Base-by-base conservation (phyloP, 1,284 basidiomycete genomes). In the Cryptococcus sp. region DNA sequence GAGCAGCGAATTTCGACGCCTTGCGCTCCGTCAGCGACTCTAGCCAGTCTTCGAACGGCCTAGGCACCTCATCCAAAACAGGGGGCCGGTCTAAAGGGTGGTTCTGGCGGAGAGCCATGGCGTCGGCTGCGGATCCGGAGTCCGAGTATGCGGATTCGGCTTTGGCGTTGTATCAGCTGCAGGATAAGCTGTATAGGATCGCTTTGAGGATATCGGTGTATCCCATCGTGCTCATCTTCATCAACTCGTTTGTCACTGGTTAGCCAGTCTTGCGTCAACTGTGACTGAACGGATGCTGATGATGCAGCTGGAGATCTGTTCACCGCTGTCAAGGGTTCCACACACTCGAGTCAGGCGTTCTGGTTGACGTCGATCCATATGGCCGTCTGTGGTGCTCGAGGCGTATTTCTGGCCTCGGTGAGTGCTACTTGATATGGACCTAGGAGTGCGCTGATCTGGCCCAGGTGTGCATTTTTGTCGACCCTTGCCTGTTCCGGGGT, bases 191-290 rank as follows among this genome's bases (percentile, higher is more conserved):
- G 26, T 41, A 55, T 23, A 31, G 45, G 25, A 59, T 62, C 19
- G 53, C 62, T 2, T 18, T 62, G 9, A 50, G 55, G 28, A 59
- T 64, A 12, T 52, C 59, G 3, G 35, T 54, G 2, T 64, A 62
- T 45, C 62, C 62, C 2, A 44, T 62, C 2, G 45, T 53, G 2
- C 47, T 64, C 5, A 46, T 57, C 40, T 36, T 64, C 24, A 51
- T 62, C 35, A 64, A 62, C 45, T 45, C 47, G 19, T 34, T 62
- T 33, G 54, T 64, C 14, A 54, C 57, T 4, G 48, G 59, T 59
- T 25, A 53, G 52, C 46, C 5, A n/a, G 38, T 4, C 5, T 18
- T 32, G 16, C 18, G 9, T 12, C 10, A 21, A 31, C 40, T 18
- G 12, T 6, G 25, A 5, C 41, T 4, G 18, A 3, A 19, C 41